Evolutionary conservation across 2,329 filamentous ascomycete species (phyloP).

Genomic region (Fusarium bulbicola): DNA sequence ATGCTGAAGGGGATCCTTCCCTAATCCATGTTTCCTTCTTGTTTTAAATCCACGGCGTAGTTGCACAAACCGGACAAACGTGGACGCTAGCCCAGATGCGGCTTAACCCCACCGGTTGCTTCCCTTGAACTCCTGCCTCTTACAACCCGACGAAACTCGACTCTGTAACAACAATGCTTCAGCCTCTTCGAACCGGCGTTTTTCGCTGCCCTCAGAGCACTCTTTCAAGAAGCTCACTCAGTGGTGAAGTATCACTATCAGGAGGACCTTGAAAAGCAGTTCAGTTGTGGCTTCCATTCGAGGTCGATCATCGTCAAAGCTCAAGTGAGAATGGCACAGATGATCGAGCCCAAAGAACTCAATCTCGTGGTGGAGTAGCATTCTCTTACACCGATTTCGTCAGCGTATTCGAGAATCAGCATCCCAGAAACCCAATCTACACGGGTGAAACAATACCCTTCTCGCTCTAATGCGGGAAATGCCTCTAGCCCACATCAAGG

Average conservation of each 20-base stretch:
- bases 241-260: not conserved
- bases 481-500: conserved; percentile 10
- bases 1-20: not conserved
- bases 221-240: conserved; percentile 5
- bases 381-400: conserved; percentile 2
- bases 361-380: not conserved
- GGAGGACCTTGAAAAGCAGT: not conserved
- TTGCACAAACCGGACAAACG: conserved; percentile 10
- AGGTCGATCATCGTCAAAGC: not conserved
- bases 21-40: conserved; percentile 27
- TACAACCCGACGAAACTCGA: conserved; percentile 53
- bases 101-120: conserved; percentile 18
- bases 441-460: conserved; percentile 32
- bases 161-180: conserved; percentile 60
- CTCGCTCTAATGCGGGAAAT: conserved; percentile 31
- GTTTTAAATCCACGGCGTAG: conserved; percentile 31
- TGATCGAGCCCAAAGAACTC: not conserved
- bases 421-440: conserved; percentile 18
- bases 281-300: conserved; percentile 13
- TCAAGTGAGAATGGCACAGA: not conserved
- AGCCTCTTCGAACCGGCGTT: conserved; percentile 38
- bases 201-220: not conserved
- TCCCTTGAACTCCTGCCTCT: conserved; percentile 37
- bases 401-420: not conserved
- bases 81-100: conserved; percentile 4